These are phyloP conservation scores for Periglandula ipomoeae DNA, from an alignment of 2,329 filamentous ascomycete genomes.

Conservation along the genomic window DNA sequence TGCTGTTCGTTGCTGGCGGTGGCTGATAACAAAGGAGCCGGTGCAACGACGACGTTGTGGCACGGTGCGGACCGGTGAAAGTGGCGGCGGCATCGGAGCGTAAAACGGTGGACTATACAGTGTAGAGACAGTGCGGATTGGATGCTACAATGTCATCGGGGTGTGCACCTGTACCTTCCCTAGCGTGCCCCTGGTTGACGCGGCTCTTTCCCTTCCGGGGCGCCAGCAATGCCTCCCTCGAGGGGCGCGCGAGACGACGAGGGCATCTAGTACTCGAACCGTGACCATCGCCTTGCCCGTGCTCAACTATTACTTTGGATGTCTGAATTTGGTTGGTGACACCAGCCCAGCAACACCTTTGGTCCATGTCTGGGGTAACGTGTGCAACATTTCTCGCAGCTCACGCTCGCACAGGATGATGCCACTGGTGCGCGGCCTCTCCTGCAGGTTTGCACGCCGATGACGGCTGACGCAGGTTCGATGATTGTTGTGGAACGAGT, in stretches of 20 bases:
- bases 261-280: too few species aligned
- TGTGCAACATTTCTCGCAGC: neutral
- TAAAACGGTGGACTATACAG: neutral
- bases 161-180: neutral
- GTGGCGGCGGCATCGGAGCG: neutral
- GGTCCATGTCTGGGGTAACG: constrained; percentile 1
- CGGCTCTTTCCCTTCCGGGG: neutral
- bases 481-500: too few species aligned
- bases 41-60: neutral
- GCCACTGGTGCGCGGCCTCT: too few species aligned
- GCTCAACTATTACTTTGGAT: neutral
- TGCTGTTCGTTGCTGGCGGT: neutral
- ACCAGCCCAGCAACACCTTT: neutral
- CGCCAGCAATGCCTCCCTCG: neutral
- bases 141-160: neutral
- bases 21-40: neutral
- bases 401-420: neutral
- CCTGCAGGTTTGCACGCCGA: too few species aligned
- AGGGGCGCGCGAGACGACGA: neutral
- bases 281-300: too few species aligned
- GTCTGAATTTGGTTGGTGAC: neutral
- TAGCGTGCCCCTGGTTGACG: neutral
- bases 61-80: neutral
- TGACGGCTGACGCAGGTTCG: neutral
- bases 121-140: neutral